phyloP scores from a whole-genome alignment of 225 moss, liverwort and hornwort species.

The Ulota crispa region DNA sequence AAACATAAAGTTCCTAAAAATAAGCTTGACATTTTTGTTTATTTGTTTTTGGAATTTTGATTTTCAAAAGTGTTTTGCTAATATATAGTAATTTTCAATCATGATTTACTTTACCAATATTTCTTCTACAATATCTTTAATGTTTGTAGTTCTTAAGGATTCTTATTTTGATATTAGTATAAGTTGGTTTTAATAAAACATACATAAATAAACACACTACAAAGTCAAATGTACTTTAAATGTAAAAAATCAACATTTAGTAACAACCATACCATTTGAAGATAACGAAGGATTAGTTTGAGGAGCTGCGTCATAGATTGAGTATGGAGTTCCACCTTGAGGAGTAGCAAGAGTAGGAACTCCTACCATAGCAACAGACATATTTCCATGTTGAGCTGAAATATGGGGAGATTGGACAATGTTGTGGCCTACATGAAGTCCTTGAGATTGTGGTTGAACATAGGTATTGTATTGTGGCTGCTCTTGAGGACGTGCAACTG shows the following conservation, averaged over 20 bases:
- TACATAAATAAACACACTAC: fast-evolving
- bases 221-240: fast-evolving
- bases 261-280: slow-evolving; percentile 19
- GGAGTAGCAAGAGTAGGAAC: slow-evolving; percentile 19
- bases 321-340: slow-evolving; percentile 49
- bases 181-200: fast-evolving
- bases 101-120: no score
- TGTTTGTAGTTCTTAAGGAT: neutral
- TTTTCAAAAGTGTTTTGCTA: no score
- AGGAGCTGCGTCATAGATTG: slow-evolving; percentile 50
- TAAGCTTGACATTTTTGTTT: no score
- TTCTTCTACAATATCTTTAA: no score
- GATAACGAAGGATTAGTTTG: slow-evolving; percentile 28
- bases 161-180: neutral
- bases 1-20: neutral
- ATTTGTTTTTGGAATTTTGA: no score
- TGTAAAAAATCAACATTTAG: neutral
- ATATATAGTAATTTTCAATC: no score
- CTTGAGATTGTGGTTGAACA: slow-evolving; percentile 45
- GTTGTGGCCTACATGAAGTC: slow-evolving; percentile 25
- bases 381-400: slow-evolving; percentile 35
- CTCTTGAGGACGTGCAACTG: slow-evolving; percentile 29
- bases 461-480: slow-evolving; percentile 43
- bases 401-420: slow-evolving; percentile 41
- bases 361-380: slow-evolving; percentile 35